A percentile compares a stretch with the other conserved stretches of the same genome.
These are phyloP conservation scores for Penicillium aurantiogriseum DNA, from an alignment of 2,329 filamentous ascomycete genomes.

Conservation along the genomic window DNA sequence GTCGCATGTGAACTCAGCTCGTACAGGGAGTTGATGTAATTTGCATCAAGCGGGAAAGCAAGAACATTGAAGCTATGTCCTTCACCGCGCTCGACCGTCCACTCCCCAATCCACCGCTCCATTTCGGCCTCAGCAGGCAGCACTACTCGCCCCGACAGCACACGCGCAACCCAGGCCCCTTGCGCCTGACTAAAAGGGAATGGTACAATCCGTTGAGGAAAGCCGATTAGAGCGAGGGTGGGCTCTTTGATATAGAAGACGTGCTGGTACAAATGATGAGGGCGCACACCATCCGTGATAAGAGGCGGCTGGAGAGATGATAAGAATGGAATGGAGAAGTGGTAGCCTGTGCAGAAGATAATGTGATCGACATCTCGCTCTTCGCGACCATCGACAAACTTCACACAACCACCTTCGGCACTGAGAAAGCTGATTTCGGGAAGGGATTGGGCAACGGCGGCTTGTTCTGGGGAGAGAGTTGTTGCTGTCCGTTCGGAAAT, in stretches of 20 bases:
- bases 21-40: constrained; percentile 14
- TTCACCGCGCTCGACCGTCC: constrained; percentile 1
- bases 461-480: constrained; percentile 1
- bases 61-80: constrained; percentile 11
- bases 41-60: constrained; percentile 12
- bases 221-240: constrained; percentile 8
- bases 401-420: background rate
- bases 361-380: constrained; percentile 6
- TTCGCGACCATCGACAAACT: constrained; percentile 4
- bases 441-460: background rate
- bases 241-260: constrained; percentile 11
- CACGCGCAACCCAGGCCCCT: constrained; percentile 13
- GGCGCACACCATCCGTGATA: constrained; percentile 11
- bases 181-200: constrained; percentile 13
- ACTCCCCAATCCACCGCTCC: constrained; percentile 8
- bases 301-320: constrained; percentile 4
- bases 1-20: background rate
- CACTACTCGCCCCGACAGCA: constrained; percentile 2
- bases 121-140: constrained; percentile 8
- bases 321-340: constrained; percentile 10
- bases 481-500: constrained; percentile 11
- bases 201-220: constrained; percentile 13
- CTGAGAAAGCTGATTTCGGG: constrained; percentile 4
- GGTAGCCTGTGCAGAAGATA: constrained; percentile 13
- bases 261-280: constrained; percentile 10